phyloP scores from a whole-genome alignment of 306 rosid genomes.

The Nissolia schottii region DNA sequence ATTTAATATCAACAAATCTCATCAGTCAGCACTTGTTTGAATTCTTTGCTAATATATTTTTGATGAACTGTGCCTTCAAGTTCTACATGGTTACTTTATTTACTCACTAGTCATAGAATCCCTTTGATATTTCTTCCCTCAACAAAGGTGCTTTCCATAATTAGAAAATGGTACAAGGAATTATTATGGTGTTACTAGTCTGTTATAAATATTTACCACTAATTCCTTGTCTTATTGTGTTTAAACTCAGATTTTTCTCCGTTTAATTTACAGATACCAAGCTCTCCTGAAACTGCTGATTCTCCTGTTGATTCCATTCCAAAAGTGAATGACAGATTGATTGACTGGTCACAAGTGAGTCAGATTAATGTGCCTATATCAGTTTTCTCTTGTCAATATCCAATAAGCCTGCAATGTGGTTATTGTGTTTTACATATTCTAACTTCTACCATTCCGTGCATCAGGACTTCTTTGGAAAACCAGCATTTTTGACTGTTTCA shows the following conservation, averaged over 20 bases:
- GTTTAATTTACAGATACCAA: constrained; percentile 65
- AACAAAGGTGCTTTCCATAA: background rate
- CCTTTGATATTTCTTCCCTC: background rate
- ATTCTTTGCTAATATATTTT: background rate
- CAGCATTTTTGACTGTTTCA: constrained; percentile 93
- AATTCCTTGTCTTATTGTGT: background rate
- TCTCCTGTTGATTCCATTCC: constrained; percentile 75
- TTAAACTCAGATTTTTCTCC: background rate
- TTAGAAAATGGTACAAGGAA: constrained; percentile 9
- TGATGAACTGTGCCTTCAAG: background rate
- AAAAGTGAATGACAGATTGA: constrained; percentile 50
- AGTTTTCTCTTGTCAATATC: background rate
- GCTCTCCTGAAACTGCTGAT: constrained; percentile 58
- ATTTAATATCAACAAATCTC: background rate
- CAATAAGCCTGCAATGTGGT: background rate
- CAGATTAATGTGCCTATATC: constrained; percentile 17
- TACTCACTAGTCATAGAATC: background rate
- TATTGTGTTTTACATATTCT: constrained; percentile 21
- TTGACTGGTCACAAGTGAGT: constrained; percentile 97
- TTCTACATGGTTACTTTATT: background rate
- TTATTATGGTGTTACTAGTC: background rate
- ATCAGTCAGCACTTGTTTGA: constrained; percentile 7
- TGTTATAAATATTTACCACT: background rate
- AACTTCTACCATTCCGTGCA: constrained; percentile 18
- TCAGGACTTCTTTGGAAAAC: constrained; percentile 93